Conservation (phyloP, 2,329 filamentous ascomycete genomes). For the Periconia sp. region DNA sequence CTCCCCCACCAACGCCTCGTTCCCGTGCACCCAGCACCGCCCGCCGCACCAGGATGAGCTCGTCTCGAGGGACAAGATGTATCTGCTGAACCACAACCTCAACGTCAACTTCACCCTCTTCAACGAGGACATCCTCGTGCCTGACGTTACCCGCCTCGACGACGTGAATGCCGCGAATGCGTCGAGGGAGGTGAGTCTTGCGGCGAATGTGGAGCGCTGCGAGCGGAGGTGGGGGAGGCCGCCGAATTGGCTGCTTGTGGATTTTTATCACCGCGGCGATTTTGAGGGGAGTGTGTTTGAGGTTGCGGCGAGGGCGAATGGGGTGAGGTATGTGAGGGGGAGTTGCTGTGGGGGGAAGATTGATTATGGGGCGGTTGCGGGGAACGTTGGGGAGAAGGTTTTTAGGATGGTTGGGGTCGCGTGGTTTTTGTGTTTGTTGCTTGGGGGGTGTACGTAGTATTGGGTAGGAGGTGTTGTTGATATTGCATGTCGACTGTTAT, state of each 20-base stretch:
- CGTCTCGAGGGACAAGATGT: constrained; percentile 63
- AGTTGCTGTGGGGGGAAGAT: constrained; percentile 22
- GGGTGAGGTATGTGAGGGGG: constrained; percentile 21
- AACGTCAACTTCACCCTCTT: constrained; percentile 59
- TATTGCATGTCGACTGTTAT: too few species aligned
- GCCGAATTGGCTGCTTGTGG: constrained; percentile 41
- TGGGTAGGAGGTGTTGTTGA: too few species aligned
- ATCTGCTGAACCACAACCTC: constrained; percentile 88
- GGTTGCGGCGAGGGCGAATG: constrained; percentile 55
- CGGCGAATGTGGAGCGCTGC: constrained; percentile 28
- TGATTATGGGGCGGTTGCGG: too few species aligned
- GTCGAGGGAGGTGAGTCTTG: constrained; percentile 29
- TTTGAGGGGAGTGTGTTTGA: constrained; percentile 39
- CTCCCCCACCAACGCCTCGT: constrained; percentile 66
- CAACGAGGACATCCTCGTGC: constrained; percentile 47
- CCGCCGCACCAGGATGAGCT: constrained; percentile 65
- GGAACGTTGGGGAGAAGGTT: too few species aligned
- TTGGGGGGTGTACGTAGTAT: too few species aligned
- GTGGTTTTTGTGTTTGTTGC: too few species aligned
- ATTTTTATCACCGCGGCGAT: constrained; percentile 39
- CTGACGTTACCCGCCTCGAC: constrained; percentile 29
- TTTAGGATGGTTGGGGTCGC: too few species aligned
- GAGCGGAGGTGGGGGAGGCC: constrained; percentile 32
- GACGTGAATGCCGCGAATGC: constrained; percentile 28
- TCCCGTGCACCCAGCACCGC: constrained; percentile 78